phyloP scores from a whole-genome alignment of 768 basidiomycete species.

The Lyophyllum atratum region DNA sequence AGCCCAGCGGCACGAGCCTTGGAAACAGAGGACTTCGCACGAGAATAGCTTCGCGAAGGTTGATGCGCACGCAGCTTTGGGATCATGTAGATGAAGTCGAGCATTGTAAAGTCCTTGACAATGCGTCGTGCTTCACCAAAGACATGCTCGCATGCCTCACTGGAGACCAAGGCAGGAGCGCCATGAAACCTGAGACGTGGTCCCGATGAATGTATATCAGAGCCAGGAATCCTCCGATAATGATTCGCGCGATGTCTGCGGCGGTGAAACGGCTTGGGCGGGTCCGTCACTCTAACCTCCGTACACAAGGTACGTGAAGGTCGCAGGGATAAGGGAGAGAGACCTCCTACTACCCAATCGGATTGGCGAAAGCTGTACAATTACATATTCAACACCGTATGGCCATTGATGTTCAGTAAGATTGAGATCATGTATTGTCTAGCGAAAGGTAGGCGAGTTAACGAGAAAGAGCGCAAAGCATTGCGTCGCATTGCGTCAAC shows the following conservation, averaged over 20 bases:
- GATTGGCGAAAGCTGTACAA: too few relatives aligned
- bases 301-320: too few relatives aligned
- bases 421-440: too few relatives aligned
- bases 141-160: slow-evolving; percentile 26
- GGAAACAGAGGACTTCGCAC: background rate
- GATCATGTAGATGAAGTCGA: slow-evolving; percentile 29
- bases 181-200: slow-evolving; percentile 19
- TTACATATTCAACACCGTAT: too few relatives aligned
- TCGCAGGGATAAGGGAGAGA: too few relatives aligned
- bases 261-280: too few relatives aligned
- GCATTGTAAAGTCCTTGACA: slow-evolving; percentile 33
- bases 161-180: slow-evolving; percentile 32
- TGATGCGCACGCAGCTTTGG: slow-evolving; percentile 23
- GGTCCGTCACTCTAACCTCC: too few relatives aligned
- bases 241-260: slow-evolving; percentile 3
- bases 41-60: background rate
- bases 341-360: too few relatives aligned
- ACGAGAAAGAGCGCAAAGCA: too few relatives aligned
- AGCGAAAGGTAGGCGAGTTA: too few relatives aligned
- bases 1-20: slow-evolving; percentile 13
- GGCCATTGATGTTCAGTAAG: too few relatives aligned
- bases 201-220: slow-evolving; percentile 38
- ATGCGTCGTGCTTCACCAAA: slow-evolving; percentile 22
- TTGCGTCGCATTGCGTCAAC: too few relatives aligned
- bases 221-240: slow-evolving; percentile 32